Base-by-base conservation (phyloP, 768 basidiomycete species). In the Phylloporus scabripes region DNA sequence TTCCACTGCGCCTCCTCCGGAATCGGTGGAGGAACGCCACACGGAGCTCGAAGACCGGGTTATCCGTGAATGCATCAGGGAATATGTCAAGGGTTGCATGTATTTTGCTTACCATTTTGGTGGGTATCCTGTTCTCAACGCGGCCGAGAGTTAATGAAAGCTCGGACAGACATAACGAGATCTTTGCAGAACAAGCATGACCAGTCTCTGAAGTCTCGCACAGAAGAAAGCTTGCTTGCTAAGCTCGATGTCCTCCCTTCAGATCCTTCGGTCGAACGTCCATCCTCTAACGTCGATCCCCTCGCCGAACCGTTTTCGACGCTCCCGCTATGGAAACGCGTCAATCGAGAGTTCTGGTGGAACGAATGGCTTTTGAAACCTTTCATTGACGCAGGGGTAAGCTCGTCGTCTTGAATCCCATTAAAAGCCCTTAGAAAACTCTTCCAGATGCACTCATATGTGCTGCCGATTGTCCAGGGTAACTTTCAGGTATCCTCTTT, bases 311-410 rank as follows among this genome's bases (percentile, higher is more conserved):
- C 92, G 0, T 75, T 80, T 52, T 72, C 85, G 0, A 81, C 80
- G 0, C 74, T 94, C 12, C 94, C 96, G 0, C 75, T 97, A 4
- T 97, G 95, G 93, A 78, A 92, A 23, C 75, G 92, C 11, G 89
- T 92, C 1, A 91, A 97, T 58, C 77, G 78, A 41, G 84, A 87
- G 37, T 98, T 91, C 65, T 98, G 93, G 88, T 98, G 93, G 92
- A 99, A 98, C 60, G 89, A 92, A 59, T 83, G 82, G 76, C 75
- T 98, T 49, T 76, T 80, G 23, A 85, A 85, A 55, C 84, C 89
- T 2, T 86, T 99, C 55, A 72, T 92, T 33, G 91, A 97, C 52
- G 84, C 85, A 39, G 92, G 93, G 18, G 92, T 92, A 69, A 50
- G 79, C 68, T 15, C 36, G 21, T 23, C 21, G 46, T 18, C 24